Base-by-base conservation (phyloP, 2,329 filamentous ascomycete species). In the Penicillium sp. region DNA sequence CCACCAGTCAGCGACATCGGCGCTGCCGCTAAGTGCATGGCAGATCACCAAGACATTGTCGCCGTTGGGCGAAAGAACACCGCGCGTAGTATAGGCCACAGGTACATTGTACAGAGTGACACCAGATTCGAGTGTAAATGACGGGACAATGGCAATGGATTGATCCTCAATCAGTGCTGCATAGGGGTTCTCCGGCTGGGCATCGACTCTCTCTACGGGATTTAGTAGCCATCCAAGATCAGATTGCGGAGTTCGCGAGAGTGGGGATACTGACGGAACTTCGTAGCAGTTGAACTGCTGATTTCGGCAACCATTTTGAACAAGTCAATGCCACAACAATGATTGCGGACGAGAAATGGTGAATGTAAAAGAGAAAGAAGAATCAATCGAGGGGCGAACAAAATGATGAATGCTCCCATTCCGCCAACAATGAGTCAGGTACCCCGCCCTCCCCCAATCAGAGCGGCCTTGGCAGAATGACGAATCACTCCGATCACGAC, bases 91-190 rank as follows among this genome's bases (percentile, higher is more conserved):
- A 70, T 84, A 84, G 49, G 82, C 81, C 43, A 85, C 73, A 3
- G 78, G 80, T 12, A 84, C 79, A 80, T 97, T 93, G 58, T 79
- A 74, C 18, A 98, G 78, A 0, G 81, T 85, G 25, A 86, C 88
- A 42, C 93, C 93, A 2, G 90, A 97, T 70, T 98, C 93, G 56
- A 98, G 86, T 7, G 86, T 90, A 68, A 96, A 95, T 26, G 84
- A 84, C 2, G 93, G 91, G 47, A 98, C 81, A 51, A 93, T 81
- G 48, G 86, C 89, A 63, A 95, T 86, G 46, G 85, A 79, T 72
- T 97, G 93, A 62, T 95, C 85, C 45, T 89, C 85, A 45, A 98
- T 95, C 63, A 97, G 78, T 55, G 78, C 73, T 51, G 88, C 82
- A 67, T 90, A 97, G 28, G 90, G 91, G 72, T 97, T 98, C 74